Evolutionary conservation across 257 asterid species (phyloP).

Genomic region (Hygrophila difformis): DNA sequence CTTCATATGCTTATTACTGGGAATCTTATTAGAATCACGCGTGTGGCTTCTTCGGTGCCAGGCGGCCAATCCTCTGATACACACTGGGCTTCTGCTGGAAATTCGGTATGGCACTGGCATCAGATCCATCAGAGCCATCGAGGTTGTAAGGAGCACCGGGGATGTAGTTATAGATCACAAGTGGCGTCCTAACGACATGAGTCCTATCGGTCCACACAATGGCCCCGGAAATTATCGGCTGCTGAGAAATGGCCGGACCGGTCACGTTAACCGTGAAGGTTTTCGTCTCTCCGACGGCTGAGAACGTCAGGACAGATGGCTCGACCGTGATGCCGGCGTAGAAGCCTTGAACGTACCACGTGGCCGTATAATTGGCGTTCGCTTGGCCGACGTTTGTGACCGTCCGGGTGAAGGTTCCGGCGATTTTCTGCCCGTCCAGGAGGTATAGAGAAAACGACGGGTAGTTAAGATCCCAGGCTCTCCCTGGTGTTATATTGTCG

Average conservation of each 20-base stretch:
- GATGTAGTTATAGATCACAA: conserved; percentile 32
- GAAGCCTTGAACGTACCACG: conserved; percentile 7
- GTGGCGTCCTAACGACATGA: conserved; percentile 41
- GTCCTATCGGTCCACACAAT: conserved; percentile 33
- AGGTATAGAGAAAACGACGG: conserved; percentile 43
- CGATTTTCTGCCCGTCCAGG: conserved; percentile 25
- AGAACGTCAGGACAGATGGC: conserved; percentile 37
- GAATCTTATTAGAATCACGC: not conserved
- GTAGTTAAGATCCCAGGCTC: conserved; percentile 45
- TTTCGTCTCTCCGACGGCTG: conserved; percentile 35
- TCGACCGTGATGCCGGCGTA: conserved; percentile 19
- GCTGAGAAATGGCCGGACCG: conserved; percentile 39
- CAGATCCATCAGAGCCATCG: not conserved
- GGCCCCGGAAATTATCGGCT: conserved; percentile 39
- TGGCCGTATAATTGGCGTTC: conserved; percentile 28
- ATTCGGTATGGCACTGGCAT: not conserved
- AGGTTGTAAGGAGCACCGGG: conserved; percentile 20
- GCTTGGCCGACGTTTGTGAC: conserved; percentile 39
- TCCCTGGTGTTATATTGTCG: conserved; percentile 22
- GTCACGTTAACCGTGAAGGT: conserved; percentile 35
- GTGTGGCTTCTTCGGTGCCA: conserved; percentile 18
- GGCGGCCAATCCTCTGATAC: conserved; percentile 14
- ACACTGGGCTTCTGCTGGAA: conserved; percentile 13
- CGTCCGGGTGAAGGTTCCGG: conserved; percentile 26
- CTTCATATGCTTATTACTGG: not conserved